Conservation (phyloP, 345 rosid genomes). For the Raphanus sativus region DNA sequence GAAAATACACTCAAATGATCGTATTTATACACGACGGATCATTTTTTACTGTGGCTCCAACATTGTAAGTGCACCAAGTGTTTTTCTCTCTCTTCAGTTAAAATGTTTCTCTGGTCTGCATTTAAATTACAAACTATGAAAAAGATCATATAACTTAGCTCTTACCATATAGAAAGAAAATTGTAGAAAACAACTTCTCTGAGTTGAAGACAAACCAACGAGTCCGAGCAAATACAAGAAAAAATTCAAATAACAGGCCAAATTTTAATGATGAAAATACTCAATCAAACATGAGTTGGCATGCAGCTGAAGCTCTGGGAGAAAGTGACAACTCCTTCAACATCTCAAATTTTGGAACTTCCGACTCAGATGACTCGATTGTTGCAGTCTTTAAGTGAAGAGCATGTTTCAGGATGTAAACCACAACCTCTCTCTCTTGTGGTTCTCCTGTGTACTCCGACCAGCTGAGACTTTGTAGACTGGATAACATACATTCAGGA, state of each 20-base stretch:
- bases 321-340: neutral
- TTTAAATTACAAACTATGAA: neutral
- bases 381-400: constrained; percentile 5
- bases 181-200: neutral
- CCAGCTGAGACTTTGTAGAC: constrained; percentile 16
- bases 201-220: neutral
- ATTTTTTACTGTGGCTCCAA: neutral
- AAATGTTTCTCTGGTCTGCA: neutral
- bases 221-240: neutral
- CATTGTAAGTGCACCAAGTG: neutral
- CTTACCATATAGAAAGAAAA: neutral
- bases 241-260: neutral
- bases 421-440: neutral
- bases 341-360: neutral
- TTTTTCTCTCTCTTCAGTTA: neutral
- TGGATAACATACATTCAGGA: constrained; percentile 6
- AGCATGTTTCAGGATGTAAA: constrained; percentile 4
- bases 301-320: neutral
- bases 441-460: neutral
- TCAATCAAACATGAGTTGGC: neutral
- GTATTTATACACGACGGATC: neutral
- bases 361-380: neutral
- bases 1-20: neutral
- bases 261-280: neutral
- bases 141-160: neutral